Percentiles rank a stretch among this genome's conserved stretches.
phyloP scores from a whole-genome alignment of 2,329 filamentous ascomycete genomes.

The Penicillium sp. region DNA sequence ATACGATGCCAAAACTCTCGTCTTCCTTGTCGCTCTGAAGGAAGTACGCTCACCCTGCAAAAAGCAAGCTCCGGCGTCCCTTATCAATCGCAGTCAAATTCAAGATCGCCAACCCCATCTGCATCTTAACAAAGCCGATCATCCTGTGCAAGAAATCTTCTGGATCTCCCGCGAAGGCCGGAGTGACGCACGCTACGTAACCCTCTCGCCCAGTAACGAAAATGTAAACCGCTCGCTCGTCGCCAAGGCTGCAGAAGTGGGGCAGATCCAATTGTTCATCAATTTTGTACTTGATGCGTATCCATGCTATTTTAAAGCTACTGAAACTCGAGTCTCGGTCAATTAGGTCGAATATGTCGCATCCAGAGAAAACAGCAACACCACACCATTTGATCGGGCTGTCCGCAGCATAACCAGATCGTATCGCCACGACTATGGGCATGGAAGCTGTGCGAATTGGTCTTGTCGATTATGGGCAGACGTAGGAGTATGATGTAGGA shows the following conservation, averaged over 20 bases:
- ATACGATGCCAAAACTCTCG: slow-evolving; percentile 37
- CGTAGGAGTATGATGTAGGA: background rate
- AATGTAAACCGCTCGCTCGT: slow-evolving; percentile 34
- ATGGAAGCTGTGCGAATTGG: slow-evolving; percentile 29
- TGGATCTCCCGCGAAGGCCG: slow-evolving; percentile 13
- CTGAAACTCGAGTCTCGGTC: slow-evolving; percentile 31
- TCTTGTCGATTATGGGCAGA: slow-evolving; percentile 15
- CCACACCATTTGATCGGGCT: slow-evolving; percentile 28
- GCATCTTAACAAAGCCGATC: background rate
- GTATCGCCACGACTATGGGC: slow-evolving; percentile 30
- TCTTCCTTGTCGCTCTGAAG: slow-evolving; percentile 32
- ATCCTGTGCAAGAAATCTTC: background rate
- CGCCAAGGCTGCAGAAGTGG: slow-evolving; percentile 29
- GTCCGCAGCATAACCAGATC: slow-evolving; percentile 27
- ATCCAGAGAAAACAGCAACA: slow-evolving; percentile 17
- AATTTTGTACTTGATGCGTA: slow-evolving; percentile 34
- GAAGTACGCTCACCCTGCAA: slow-evolving; percentile 34
- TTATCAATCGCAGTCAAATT: slow-evolving; percentile 13
- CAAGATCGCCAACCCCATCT: slow-evolving; percentile 12
- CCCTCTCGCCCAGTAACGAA: slow-evolving; percentile 28
- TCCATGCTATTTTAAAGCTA: slow-evolving; percentile 36
- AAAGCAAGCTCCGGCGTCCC: slow-evolving; percentile 25
- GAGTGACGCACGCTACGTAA: slow-evolving; percentile 7
- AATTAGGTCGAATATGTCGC: slow-evolving; percentile 37
- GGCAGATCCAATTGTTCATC: slow-evolving; percentile 35